Evolutionary conservation across 2,329 filamentous ascomycete species (phyloP).

Genomic region (Aspergillus aculeatus): DNA sequence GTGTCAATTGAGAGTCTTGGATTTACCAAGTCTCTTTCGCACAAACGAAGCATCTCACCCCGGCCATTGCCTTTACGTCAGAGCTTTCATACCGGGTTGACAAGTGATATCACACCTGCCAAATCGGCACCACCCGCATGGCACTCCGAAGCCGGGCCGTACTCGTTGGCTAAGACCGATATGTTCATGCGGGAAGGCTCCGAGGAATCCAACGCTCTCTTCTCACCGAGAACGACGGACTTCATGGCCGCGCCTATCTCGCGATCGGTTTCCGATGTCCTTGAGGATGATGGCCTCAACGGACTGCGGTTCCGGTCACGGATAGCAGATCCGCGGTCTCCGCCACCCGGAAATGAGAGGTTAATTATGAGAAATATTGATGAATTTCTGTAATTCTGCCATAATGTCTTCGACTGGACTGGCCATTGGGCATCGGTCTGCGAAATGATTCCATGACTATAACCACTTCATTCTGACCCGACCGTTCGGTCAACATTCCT

Average conservation of each 20-base stretch:
- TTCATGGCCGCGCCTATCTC: constrained; percentile 42
- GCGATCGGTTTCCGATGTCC: constrained; percentile 32
- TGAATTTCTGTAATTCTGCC: constrained; percentile 41
- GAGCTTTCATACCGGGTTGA: constrained; percentile 14
- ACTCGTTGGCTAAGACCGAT: constrained; percentile 35
- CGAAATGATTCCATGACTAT: constrained; percentile 34
- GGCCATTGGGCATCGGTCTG: constrained; percentile 11
- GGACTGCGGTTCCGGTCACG: constrained; percentile 19
- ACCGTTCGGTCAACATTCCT: constrained; percentile 11
- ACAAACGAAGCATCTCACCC: constrained; percentile 35
- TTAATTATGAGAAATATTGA: constrained; percentile 48
- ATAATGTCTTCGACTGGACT: constrained; percentile 12
- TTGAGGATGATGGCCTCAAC: constrained; percentile 15
- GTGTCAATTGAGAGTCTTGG: constrained; percentile 26
- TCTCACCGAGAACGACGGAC: constrained; percentile 47
- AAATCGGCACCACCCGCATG: constrained; percentile 18
- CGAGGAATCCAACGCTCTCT: constrained; percentile 35
- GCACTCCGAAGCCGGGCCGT: constrained; percentile 25
- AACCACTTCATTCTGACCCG: constrained; percentile 10
- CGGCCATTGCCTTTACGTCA: constrained; percentile 41
- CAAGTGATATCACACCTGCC: constrained; percentile 19
- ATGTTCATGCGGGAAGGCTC: constrained; percentile 41
- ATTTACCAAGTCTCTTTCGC: constrained; percentile 27
- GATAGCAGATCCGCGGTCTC: constrained; percentile 41
- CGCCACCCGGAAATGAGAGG: constrained; percentile 38